These are phyloP conservation scores for Calcarisporium arbuscula DNA, from an alignment of 2,329 filamentous ascomycete genomes.

Conservation along the genomic window DNA sequence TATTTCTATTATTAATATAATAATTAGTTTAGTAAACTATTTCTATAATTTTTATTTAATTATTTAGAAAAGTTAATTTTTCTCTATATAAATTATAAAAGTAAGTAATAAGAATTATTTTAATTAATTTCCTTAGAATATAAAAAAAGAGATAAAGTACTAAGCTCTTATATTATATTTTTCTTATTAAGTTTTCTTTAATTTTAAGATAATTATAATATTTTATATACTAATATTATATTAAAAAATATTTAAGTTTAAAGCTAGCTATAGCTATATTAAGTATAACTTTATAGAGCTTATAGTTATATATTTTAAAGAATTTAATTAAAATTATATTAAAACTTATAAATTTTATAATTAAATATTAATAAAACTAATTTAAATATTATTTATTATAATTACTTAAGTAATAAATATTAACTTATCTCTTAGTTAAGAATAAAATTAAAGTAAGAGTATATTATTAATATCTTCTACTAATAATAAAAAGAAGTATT, in stretches of 20 bases:
- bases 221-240: background rate
- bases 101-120: background rate
- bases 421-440: background rate
- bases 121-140: background rate
- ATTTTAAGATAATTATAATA: slow-evolving; percentile 1
- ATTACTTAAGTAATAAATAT: background rate
- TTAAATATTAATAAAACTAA: background rate
- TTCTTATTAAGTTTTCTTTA: background rate
- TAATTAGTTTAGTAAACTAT: background rate
- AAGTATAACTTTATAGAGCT: background rate
- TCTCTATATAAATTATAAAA: background rate
- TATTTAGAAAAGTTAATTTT: slow-evolving; percentile 1
- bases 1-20: background rate
- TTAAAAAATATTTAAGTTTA: background rate
- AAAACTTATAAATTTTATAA: background rate
- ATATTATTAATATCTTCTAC: background rate
- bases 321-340: slow-evolving; percentile 1
- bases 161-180: no score
- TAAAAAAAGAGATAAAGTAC: no score
- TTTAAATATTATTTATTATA: background rate
- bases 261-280: background rate
- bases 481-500: background rate
- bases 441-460: background rate
- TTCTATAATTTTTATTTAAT: background rate
- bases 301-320: no score